Evolutionary conservation across 1,139 yeast species (phyloP), one percentile per base, ranked within the genome.

Genomic region (Suhomyces atakaporum): DNA sequence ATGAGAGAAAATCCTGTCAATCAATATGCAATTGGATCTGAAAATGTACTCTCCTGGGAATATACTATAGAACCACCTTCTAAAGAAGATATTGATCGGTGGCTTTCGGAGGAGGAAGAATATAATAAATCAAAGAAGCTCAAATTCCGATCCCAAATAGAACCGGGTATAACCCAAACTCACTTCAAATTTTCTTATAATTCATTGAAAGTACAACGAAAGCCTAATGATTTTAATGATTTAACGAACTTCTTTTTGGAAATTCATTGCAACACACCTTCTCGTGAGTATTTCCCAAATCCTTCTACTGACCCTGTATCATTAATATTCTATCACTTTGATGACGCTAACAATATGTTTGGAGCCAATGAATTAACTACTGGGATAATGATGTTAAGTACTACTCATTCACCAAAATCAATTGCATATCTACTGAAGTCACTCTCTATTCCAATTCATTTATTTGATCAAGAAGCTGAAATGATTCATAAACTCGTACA

Each of bases 231-330:
- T 1, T 74, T 68, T 40, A 71, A 70, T 34, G 54, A 63, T 31
- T 54, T 89, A 53, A 69, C 84, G 0, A 68, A 77, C 16, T 60
- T 89, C 23, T 67, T 75, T 8, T 46, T 86, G 39, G 97, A 90
- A 50, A 54, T 86, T 0, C 92, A 83, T 58, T 80, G 77, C 0
- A 73, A 74, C 36, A 76, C 85, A 0, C 56, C 75, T 10, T 66
- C 54, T 1, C 38, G 36, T 5, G 67, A 64, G 0, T 59, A 70
- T 27, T 56, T 66, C 7, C 95, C 97, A 0, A 82, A 89, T 51
- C 95, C 97, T 0, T 42, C 53, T 3, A 37, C 49, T 2, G 95
- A 92, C 54, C 66, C 76, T 1, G 66, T 90, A 0, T 43, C 62
- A 1, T 70, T 81, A 4, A 69, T 88, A 0, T 74, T 84, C 46